phyloP scores from a whole-genome alignment of 139 green algal species.

The Volvox africanus region DNA sequence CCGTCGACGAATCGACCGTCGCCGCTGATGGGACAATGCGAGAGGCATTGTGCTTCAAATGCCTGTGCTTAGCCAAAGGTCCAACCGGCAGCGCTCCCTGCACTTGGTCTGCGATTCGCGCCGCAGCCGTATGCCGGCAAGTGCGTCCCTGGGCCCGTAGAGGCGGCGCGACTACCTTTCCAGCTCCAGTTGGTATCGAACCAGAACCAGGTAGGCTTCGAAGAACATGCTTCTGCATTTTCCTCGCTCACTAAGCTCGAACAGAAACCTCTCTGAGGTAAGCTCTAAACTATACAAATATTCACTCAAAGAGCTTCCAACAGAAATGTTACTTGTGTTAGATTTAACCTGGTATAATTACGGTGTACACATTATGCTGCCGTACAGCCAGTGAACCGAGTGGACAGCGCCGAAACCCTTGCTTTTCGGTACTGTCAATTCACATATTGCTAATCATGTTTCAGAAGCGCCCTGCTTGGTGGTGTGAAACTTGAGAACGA shows the following conservation, averaged over 20 bases:
- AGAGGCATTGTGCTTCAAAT: not conserved
- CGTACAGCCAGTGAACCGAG: not conserved
- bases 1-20: not conserved
- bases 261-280: too few relatives aligned
- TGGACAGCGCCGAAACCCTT: not conserved
- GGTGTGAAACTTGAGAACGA: too few relatives aligned
- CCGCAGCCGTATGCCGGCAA: not conserved
- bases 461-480: too few relatives aligned
- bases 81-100: not conserved
- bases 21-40: not conserved
- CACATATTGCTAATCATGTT: too few relatives aligned
- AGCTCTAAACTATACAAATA: not conserved
- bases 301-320: not conserved
- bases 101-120: not conserved
- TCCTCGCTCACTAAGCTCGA: not conserved
- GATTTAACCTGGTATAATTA: not conserved
- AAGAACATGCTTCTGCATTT: constrained; percentile 17
- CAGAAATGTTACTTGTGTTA: not conserved
- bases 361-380: not conserved
- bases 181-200: not conserved
- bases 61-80: not conserved
- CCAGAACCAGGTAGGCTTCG: not conserved
- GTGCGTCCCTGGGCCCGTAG: not conserved
- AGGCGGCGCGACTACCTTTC: not conserved
- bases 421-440: not conserved